Conservation (phyloP, 2,329 filamentous ascomycete genomes). For the Aureobasidium sp. region DNA sequence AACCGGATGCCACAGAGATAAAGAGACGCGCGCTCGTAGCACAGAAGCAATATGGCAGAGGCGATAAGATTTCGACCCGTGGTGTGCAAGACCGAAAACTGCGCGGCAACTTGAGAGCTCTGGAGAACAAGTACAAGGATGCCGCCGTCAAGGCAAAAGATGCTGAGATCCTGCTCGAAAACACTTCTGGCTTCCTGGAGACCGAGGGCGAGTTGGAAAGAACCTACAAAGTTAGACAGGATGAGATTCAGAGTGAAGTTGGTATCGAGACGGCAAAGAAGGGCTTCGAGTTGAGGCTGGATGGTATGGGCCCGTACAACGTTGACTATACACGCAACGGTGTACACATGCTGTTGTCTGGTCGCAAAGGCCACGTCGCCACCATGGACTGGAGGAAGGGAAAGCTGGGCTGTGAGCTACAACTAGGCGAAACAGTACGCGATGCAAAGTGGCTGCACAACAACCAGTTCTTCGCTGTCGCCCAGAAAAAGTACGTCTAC, state of each 20-base stretch:
- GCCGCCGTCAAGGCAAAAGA: conserved; percentile 90
- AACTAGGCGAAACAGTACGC: conserved; percentile 89
- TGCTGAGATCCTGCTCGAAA: conserved; percentile 94
- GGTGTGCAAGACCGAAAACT: conserved; percentile 91
- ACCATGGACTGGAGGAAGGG: conserved; percentile 97
- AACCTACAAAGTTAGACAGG: conserved; percentile 93
- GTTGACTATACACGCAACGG: conserved; percentile 94
- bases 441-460: conserved; percentile 96
- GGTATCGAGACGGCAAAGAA: conserved; percentile 90
- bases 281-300: conserved; percentile 88
- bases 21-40: conserved; percentile 40
- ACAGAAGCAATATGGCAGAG: conserved; percentile 84
- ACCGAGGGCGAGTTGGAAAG: conserved; percentile 88
- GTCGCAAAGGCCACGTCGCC: conserved; percentile 93
- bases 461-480: conserved; percentile 93
- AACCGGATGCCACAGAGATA: conserved; percentile 35
- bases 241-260: conserved; percentile 81
- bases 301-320: conserved; percentile 85
- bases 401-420: conserved; percentile 90
- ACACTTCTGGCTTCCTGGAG: conserved; percentile 86
- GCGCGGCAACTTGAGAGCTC: conserved; percentile 77
- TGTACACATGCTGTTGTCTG: conserved; percentile 83
- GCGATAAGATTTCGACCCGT: conserved; percentile 76
- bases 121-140: conserved; percentile 86
- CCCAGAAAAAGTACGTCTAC: conserved; percentile 97